These are phyloP conservation scores for Taphrina flavorubra DNA, from an alignment of 1,139 yeast species.

Conservation along the genomic window DNA sequence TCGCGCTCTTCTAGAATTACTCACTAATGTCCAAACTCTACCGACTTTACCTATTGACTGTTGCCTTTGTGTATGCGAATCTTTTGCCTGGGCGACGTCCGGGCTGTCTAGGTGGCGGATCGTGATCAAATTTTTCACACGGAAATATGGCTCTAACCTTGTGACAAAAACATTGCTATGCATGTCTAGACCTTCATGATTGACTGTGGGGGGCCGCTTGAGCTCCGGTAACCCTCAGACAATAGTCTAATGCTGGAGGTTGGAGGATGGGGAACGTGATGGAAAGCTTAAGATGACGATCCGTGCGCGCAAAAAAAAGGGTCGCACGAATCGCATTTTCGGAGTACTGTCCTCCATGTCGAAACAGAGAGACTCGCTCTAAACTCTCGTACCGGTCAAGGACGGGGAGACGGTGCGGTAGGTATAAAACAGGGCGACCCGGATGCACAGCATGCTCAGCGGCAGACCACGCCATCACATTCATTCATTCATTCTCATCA, in stretches of 20 bases:
- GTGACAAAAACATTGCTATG: too few species aligned
- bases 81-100: too few species aligned
- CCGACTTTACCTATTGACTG: too few species aligned
- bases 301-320: conserved; percentile 5
- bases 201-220: too few species aligned
- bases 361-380: background rate
- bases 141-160: background rate
- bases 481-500: background rate
- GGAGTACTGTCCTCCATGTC: background rate
- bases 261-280: background rate
- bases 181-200: too few species aligned
- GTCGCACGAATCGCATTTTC: background rate
- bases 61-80: too few species aligned
- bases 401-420: too few species aligned
- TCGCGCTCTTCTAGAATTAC: background rate
- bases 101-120: background rate
- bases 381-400: too few species aligned
- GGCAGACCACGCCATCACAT: background rate
- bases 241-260: too few species aligned
- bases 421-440: too few species aligned
- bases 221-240: too few species aligned
- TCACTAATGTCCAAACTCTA: background rate
- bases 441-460: too few species aligned
- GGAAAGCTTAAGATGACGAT: background rate
- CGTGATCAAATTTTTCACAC: background rate